phyloP scores from a whole-genome alignment of 2,329 filamentous ascomycete genomes.

The Diaporthe longicolla region DNA sequence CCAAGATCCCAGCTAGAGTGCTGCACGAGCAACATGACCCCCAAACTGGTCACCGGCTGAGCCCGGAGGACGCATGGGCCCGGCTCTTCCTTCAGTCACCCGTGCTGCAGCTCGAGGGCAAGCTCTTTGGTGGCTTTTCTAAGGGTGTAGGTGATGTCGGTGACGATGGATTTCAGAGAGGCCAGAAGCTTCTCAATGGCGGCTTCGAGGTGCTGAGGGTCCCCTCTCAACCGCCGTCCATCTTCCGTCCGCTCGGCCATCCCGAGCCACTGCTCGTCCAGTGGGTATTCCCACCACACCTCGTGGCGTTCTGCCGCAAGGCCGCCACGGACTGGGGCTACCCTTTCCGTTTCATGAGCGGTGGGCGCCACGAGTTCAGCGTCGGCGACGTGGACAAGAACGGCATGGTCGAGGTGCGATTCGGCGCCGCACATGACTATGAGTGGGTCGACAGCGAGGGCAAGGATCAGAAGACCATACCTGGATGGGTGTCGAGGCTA shows the following conservation, averaged over 20 bases:
- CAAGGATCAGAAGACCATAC: conserved; percentile 19
- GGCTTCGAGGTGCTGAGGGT: conserved; percentile 27
- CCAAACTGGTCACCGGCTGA: conserved; percentile 4
- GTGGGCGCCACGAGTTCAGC: conserved; percentile 32
- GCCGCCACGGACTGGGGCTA: conserved; percentile 35
- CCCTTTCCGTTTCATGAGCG: conserved; percentile 35
- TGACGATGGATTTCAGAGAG: conserved; percentile 12
- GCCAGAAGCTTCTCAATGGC: conserved; percentile 30
- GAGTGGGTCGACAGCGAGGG: conserved; percentile 30
- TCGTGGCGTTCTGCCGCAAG: conserved; percentile 25
- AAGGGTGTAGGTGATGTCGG: conserved; percentile 20
- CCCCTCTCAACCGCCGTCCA: conserved; percentile 12
- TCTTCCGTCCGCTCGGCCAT: conserved; percentile 17
- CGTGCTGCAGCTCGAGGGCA: conserved; percentile 34
- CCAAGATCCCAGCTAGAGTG: conserved; percentile 9
- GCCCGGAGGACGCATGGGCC: conserved; percentile 35
- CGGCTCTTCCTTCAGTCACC: conserved; percentile 33
- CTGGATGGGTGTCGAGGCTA: conserved; percentile 21
- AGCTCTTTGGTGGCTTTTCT: conserved; percentile 11
- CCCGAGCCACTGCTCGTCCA: conserved; percentile 28
- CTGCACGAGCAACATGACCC: conserved; percentile 9
- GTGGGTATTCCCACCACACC: conserved; percentile 23
- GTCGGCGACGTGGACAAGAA: conserved; percentile 13
- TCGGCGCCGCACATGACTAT: conserved; percentile 34
- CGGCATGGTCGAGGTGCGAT: conserved; percentile 30